Evolutionary conservation across 441 rosid species (phyloP), one percentile per base, ranked within the genome.

Genomic region (Populus trichocarpa): DNA sequence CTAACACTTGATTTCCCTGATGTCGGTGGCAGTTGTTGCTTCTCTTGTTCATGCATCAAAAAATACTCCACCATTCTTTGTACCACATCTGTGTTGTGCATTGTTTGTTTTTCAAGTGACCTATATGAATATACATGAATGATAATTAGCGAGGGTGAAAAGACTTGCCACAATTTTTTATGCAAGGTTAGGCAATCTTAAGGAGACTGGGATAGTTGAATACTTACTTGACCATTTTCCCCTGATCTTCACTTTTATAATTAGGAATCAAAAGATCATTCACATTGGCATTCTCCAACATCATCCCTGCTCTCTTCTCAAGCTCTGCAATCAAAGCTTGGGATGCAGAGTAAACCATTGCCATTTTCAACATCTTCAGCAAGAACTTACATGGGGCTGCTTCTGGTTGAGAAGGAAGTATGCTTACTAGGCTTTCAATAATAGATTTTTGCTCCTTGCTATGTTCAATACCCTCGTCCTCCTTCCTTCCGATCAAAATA

Each of bases 201-300:
- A 25, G 74, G 50, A 69, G 40, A 68, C 8, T 57, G 57, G 40
- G 46, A 70, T 69, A 67, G 50, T 77, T 79, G 81, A 76, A 67
- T 78, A 84, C 94, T 86, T 74, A 91, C 97, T 82, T 88, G 40
- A 38, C 69, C 36, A 71, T 79, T 75, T 76, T 82, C 8, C 86
- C 89, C 66, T 86, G 95, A 81, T 95, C 92, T 74, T 84, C 86
- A 68, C 75, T 85, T 73, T 77, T 88, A 78, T 86, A 91, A 75
- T 85, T 90, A 59, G 95, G 97, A 82, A 95, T 91, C 86, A 95
- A n/a, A 74, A 93, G 92, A 78, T 95, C 97, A 76, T 87, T 74
- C 42, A 86, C 93, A 70, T 73, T 86, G 71, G 92, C 97, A 72
- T 88, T 91, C 78, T 90, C 92, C 80, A 95, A 61, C 73, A 76